A percentile compares a stretch with the other conserved stretches of the same genome.
Conservation (phyloP, 129 eudicot species). For the Helianthus annuus region DNA sequence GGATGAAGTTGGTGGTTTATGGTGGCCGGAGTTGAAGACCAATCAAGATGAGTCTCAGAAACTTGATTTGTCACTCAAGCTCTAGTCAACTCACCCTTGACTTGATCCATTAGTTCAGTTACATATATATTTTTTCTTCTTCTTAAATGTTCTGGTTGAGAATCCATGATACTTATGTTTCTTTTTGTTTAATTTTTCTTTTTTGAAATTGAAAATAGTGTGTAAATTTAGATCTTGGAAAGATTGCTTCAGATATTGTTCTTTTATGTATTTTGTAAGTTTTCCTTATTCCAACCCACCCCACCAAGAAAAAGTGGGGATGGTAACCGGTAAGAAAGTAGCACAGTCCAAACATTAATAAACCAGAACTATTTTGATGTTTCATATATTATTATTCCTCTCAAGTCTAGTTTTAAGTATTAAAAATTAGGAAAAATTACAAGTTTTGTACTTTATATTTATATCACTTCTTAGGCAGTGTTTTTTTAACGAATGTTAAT, state of each 20-base stretch:
- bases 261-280: conserved; percentile 10
- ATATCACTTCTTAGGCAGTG: too few species aligned
- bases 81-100: conserved; percentile 27
- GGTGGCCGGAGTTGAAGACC: conserved; percentile 40
- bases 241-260: conserved; percentile 33
- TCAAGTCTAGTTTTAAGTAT: conserved; percentile 19
- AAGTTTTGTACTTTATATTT: too few species aligned
- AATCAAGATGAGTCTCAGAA: conserved; percentile 44
- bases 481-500: too few species aligned
- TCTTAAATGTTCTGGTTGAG: conserved; percentile 27
- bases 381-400: conserved; percentile 14
- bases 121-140: conserved; percentile 4
- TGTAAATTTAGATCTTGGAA: conserved; percentile 35
- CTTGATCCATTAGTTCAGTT: conserved; percentile 4
- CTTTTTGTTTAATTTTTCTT: background rate
- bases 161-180: conserved; percentile 31
- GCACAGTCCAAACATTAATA: conserved; percentile 17
- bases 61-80: conserved; percentile 63
- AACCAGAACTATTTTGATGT: conserved; percentile 18
- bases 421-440: too few species aligned
- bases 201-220: conserved; percentile 25
- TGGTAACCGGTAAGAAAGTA: conserved; percentile 23
- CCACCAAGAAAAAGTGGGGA: conserved; percentile 29
- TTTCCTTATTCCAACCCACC: conserved; percentile 33
- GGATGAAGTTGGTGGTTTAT: conserved; percentile 34